Evolutionary conservation across 352 stramenopile genomes (phyloP), one percentile per base, ranked within the genome.

Genomic region (Globisporangium solare): DNA sequence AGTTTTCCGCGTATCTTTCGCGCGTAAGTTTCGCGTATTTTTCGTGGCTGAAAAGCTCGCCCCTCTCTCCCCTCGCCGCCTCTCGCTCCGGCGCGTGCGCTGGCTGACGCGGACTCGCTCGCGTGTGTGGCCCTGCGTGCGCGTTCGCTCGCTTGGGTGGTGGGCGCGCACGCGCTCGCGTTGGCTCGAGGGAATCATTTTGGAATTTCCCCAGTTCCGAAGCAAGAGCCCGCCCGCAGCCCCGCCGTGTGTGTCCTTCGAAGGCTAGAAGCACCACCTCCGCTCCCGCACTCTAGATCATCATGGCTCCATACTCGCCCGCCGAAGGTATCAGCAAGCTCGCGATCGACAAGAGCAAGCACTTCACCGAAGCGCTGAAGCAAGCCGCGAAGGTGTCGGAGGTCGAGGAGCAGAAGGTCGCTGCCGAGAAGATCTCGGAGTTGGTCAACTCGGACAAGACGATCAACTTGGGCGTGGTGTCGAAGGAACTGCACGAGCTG

Each of bases 341-440:
- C 58, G 82, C 76, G 20, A 89, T 92, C 58, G 84, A 92, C 77
- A 86, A 92, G 76, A 95, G 81, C 79, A 93, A 95, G 76, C 85
- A 93, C 76, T 95, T 95, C 66, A 91, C 81, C 27, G 79, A 91
- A 51, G 85, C 85, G 43, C 66, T 93, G 47, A 73, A 88, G 67
- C 76, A 94, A 73, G 82, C 85, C 32, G 76, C 92, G 58, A 82
- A 83, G 67, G 64, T 62, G 49, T 67, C 66, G 61, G 71, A 70
- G 49, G 64, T 67, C 31, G 80, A 92, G 63, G 71, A 92, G 71
- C 76, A 89, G 68, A 88, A 89, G 72, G 70, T 89, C 20, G 85
- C 85, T 47, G 85, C 85, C 61, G 85, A 90, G 67, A 91, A 95
- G 66, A 65, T 95, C 35, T 90, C 81, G 66, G 83, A 93, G 67